phyloP scores from a whole-genome alignment of 139 green algal species.

The Picocystis salinarum region DNA sequence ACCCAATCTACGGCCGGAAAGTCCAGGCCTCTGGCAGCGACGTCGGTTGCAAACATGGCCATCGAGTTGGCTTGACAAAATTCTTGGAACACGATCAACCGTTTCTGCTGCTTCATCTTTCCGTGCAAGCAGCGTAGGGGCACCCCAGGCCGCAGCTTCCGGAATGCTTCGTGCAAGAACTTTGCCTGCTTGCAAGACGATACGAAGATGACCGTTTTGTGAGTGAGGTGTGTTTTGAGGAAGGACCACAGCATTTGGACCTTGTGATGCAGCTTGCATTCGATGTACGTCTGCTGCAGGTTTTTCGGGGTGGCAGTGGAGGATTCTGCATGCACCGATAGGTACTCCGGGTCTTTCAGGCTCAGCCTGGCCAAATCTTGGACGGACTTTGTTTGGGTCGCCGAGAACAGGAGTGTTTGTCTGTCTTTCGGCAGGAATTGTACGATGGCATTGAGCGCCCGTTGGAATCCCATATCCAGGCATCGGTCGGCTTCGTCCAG shows the following conservation, averaged over 20 bases:
- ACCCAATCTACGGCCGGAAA: slow-evolving; percentile 88
- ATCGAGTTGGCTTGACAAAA: slow-evolving; percentile 45
- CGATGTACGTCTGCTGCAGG: slow-evolving; percentile 66
- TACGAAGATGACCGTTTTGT: slow-evolving; percentile 79
- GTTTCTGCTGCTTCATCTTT: slow-evolving; percentile 83
- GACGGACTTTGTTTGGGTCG: slow-evolving; percentile 64
- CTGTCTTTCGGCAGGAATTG: slow-evolving; percentile 62
- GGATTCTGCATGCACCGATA: slow-evolving; percentile 75
- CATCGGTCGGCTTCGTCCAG: slow-evolving; percentile 95
- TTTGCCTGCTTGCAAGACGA: slow-evolving; percentile 93
- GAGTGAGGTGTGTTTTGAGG: slow-evolving; percentile 70
- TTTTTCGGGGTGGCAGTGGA: slow-evolving; percentile 60
- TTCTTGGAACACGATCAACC: slow-evolving; percentile 61
- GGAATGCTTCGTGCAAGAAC: slow-evolving; percentile 82
- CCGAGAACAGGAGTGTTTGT: slow-evolving; percentile 80
- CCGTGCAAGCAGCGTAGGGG: slow-evolving; percentile 76
- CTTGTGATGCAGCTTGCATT: slow-evolving; percentile 59
- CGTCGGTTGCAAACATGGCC: slow-evolving; percentile 84
- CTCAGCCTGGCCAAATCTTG: slow-evolving; percentile 50
- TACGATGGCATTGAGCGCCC: slow-evolving; percentile 86
- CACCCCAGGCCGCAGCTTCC: slow-evolving; percentile 69
- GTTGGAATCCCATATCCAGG: slow-evolving; percentile 59
- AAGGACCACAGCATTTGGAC: slow-evolving; percentile 88
- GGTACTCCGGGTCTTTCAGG: slow-evolving; percentile 65
- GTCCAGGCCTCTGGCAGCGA: slow-evolving; percentile 73